phyloP scores from a whole-genome alignment of 805 yeast genomes.

The Pichia rugopelliculosa region DNA sequence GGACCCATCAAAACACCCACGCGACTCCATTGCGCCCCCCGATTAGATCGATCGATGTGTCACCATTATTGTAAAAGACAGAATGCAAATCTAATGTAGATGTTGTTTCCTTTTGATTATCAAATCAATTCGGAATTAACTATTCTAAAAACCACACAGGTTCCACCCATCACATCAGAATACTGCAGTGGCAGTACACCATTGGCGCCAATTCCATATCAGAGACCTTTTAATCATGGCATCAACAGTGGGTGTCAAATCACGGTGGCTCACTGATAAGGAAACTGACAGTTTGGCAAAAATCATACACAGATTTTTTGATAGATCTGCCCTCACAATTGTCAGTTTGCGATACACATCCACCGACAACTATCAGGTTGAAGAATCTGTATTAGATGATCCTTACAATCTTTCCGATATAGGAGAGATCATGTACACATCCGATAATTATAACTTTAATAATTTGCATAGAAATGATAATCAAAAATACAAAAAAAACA shows the following conservation, averaged over 20 bases:
- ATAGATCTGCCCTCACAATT: slow-evolving; percentile 53
- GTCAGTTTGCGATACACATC: slow-evolving; percentile 17
- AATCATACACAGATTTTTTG: slow-evolving; percentile 49
- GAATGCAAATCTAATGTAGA: neutral
- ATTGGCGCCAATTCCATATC: neutral
- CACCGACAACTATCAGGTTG: slow-evolving; percentile 2
- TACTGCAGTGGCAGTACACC: neutral
- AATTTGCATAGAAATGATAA: neutral
- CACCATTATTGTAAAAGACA: neutral
- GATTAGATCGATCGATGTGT: no score
- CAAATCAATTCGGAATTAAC: neutral
- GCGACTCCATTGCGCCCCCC: no score
- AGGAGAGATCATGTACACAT: neutral
- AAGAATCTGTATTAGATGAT: neutral
- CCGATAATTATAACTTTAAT: neutral
- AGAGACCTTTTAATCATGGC: slow-evolving; percentile 1
- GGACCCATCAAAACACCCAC: neutral
- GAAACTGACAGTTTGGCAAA: slow-evolving; percentile 29
- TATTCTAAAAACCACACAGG: neutral
- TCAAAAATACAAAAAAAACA: neutral
- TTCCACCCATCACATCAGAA: neutral
- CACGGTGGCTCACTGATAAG: slow-evolving; percentile 21
- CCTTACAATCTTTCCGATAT: neutral
- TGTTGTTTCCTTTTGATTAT: neutral
- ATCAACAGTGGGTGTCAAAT: slow-evolving; percentile 2